A percentile compares a stretch with the other conserved stretches of the same genome.
phyloP scores from a whole-genome alignment of 2,329 filamentous ascomycete species.

The Alternaria gansuensis region DNA sequence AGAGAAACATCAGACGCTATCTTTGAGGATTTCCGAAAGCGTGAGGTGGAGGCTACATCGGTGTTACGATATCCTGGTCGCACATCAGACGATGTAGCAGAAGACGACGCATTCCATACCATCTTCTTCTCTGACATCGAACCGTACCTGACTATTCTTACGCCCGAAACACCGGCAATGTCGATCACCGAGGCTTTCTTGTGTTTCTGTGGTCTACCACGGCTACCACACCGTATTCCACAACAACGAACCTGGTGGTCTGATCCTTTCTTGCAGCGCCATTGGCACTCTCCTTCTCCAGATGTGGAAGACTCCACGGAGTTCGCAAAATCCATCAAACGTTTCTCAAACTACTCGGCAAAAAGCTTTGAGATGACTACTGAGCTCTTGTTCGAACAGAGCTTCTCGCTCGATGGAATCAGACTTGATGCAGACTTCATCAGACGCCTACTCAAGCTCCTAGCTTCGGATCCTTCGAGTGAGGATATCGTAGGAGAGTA shows the following conservation, averaged over 20 bases:
- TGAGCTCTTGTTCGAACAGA: conserved; percentile 38
- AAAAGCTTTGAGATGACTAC: conserved; percentile 34
- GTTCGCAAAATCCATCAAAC: conserved; percentile 16
- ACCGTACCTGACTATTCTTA: conserved; percentile 63
- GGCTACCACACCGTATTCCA: conserved; percentile 49
- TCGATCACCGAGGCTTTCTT: conserved; percentile 73
- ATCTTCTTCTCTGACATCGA: conserved; percentile 81
- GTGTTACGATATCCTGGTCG: conserved; percentile 71
- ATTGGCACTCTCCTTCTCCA: conserved; percentile 17
- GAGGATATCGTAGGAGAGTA: conserved; percentile 70
- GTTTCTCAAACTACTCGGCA: conserved; percentile 25
- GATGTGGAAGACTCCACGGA: conserved; percentile 20
- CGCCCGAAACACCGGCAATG: conserved; percentile 50
- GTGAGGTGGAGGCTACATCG: conserved; percentile 63
- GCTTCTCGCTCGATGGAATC: conserved; percentile 27
- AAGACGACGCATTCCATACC: conserved; percentile 84
- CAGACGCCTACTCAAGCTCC: conserved; percentile 61
- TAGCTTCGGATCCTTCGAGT: conserved; percentile 57
- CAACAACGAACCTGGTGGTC: conserved; percentile 52
- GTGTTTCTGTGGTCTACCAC: conserved; percentile 60
- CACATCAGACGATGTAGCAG: conserved; percentile 75
- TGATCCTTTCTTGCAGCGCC: conserved; percentile 65
- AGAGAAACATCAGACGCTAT: conserved; percentile 21
- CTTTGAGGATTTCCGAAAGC: conserved; percentile 43
- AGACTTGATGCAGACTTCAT: conserved; percentile 32